A percentile compares a stretch with the other conserved stretches of the same genome.
These are phyloP conservation scores for Metschnikowia aberdeeniae DNA, from an alignment of 805 yeast species.

Conservation along the genomic window DNA sequence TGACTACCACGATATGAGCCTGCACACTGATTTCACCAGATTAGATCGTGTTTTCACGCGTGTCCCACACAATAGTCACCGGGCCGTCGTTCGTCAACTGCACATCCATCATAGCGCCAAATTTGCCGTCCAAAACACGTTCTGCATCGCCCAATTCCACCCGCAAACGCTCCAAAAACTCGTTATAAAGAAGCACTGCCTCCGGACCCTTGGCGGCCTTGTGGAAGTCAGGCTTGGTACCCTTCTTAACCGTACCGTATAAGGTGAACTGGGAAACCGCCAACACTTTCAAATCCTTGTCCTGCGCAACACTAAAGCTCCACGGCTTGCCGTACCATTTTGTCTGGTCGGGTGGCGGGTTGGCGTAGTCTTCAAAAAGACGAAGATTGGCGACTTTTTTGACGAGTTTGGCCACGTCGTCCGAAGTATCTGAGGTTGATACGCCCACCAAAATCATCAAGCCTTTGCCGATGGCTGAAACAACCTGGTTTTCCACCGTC, in stretches of 20 bases:
- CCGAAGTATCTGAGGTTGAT: constrained; percentile 68
- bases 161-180: constrained; percentile 47
- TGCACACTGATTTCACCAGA: too few relatives aligned
- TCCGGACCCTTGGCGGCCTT: constrained; percentile 76
- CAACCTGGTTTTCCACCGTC: constrained; percentile 63
- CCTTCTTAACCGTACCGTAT: constrained; percentile 80
- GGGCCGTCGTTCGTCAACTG: constrained; percentile 89
- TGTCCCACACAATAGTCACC: constrained; percentile 79
- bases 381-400: constrained; percentile 62
- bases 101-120: constrained; percentile 98
- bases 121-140: constrained; percentile 79
- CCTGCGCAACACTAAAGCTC: constrained; percentile 61
- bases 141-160: constrained; percentile 51
- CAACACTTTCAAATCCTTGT: constrained; percentile 65
- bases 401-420: constrained; percentile 67
- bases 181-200: constrained; percentile 50
- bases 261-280: constrained; percentile 93
- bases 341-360: constrained; percentile 38
- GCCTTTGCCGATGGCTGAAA: constrained; percentile 76
- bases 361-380: constrained; percentile 62
- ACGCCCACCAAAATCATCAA: constrained; percentile 82
- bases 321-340: constrained; percentile 63
- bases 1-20: too few relatives aligned
- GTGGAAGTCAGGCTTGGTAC: constrained; percentile 94
- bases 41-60: constrained; percentile 23